Conservation (phyloP, 2,329 filamentous ascomycete genomes). For the Colletotrichum orchidophilum region DNA sequence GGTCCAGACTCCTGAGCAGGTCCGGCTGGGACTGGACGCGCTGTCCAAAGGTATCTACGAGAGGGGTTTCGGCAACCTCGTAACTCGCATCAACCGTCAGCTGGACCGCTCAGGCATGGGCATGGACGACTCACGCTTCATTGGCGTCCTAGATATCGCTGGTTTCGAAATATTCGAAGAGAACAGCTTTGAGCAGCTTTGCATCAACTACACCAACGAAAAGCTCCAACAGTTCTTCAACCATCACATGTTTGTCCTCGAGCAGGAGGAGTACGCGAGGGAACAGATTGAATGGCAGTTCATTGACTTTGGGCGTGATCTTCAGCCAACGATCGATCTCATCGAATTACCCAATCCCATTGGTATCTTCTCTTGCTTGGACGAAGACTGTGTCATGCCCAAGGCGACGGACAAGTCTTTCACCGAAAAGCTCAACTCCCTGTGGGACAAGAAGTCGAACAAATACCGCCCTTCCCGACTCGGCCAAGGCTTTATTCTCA, state of each 20-base stretch:
- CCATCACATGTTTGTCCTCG: slow-evolving; percentile 99
- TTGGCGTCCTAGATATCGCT: slow-evolving; percentile 97
- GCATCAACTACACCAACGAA: slow-evolving; percentile 99
- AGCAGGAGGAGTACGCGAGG: slow-evolving; percentile 96
- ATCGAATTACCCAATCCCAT: slow-evolving; percentile 97
- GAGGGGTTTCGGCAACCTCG: slow-evolving; percentile 91
- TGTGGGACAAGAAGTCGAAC: slow-evolving; percentile 95
- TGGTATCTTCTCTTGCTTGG: slow-evolving; percentile 97
- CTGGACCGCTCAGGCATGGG: slow-evolving; percentile 84
- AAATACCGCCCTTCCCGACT: slow-evolving; percentile 93
- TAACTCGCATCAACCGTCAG: slow-evolving; percentile 89
- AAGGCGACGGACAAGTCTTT: slow-evolving; percentile 98
- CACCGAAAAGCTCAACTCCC: slow-evolving; percentile 93
- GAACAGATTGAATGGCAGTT: slow-evolving; percentile 99
- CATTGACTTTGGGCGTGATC: slow-evolving; percentile 96
- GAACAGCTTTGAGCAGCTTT: slow-evolving; percentile 98
- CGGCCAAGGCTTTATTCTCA: slow-evolving; percentile 92
- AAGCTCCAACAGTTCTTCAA: slow-evolving; percentile 99
- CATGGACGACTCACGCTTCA: slow-evolving; percentile 91
- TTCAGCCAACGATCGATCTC: slow-evolving; percentile 96
- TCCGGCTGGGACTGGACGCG: slow-evolving; percentile 88
- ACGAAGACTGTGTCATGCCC: slow-evolving; percentile 98
- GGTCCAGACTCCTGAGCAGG: slow-evolving; percentile 96
- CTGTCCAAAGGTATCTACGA: slow-evolving; percentile 98
- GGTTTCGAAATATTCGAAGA: slow-evolving; percentile 98